Evolutionary conservation across 2,329 filamentous ascomycete genomes (phyloP), one percentile per base, ranked within the genome.

Genomic region (Colletotrichum salicis): DNA sequence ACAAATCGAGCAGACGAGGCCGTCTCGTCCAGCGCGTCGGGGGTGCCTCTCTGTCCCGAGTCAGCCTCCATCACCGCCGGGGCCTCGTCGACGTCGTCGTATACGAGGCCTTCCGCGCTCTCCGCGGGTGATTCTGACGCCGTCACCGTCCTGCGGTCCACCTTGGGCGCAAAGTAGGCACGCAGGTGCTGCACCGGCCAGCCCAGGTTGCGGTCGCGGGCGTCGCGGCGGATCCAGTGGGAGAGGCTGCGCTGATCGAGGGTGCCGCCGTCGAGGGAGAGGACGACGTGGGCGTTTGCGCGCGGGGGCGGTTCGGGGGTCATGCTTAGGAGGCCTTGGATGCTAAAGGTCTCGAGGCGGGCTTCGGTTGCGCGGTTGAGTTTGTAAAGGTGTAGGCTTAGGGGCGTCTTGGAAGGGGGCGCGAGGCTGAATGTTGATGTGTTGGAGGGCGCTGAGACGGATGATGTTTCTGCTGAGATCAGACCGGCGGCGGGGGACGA

Each of bases 371-470:
- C 77, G 73, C 35, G 56, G 51, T 55, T 55, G 29, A 67, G 55
- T 24, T 66, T 69, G 64, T 69, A 59, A 13, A 67, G 51, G 52
- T 68, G 66, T 29, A 78, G 71, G 57, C 62, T 62, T 3, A 77
- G 75, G 22, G 72, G 66, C 6, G 69, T 78, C 73, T 75, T 80
- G 12, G 82, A 80, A 10, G 84, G 81, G 6, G 87, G 85, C 29
- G 85, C 79, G 41, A 91, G 81, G 5, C 87, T 84, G 79, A 88
- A 91, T 15, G 82, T 76, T 48, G 41, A 48, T n/a, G 41, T 48
- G 19, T n/a, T 62, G n/a, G 60, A 83, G 75, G 4, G 85, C 74
- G 75, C 22, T 31, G 37, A 24, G 29, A 88, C 86, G 69, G 88
- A 83, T 56, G 84, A 85, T 33, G 85, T 79, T 52, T 85, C 80